Conservation (phyloP, 2,329 filamentous ascomycete species). For the Xylariaceae sp. region DNA sequence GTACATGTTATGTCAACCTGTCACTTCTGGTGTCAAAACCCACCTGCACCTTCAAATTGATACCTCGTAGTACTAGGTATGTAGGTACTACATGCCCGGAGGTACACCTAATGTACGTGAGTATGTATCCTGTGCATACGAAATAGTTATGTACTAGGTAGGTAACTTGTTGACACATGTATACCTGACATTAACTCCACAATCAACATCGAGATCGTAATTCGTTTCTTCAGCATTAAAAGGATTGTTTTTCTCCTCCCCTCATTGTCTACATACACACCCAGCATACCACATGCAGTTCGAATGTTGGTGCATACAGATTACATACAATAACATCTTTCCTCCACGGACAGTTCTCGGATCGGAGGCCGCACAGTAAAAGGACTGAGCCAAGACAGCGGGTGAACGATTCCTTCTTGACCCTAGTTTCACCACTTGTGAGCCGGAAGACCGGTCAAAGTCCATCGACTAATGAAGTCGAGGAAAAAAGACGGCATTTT, state of each 20-base stretch:
- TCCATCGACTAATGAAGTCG: no score
- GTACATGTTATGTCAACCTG: no score
- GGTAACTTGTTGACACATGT: neutral
- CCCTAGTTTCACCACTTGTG: slow-evolving; percentile 19
- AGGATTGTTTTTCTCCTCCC: slow-evolving; percentile 3
- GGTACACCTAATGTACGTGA: no score
- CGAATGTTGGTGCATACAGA: no score
- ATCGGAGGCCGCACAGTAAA: slow-evolving; percentile 23
- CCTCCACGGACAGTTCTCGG: slow-evolving; percentile 10
- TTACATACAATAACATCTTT: no score
- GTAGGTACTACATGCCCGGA: no score
- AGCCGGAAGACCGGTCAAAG: slow-evolving; percentile 32
- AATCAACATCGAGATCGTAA: neutral
- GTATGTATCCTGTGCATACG: no score
- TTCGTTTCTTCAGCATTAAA: neutral
- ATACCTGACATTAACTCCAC: neutral
- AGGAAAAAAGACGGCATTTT: slow-evolving; percentile 7
- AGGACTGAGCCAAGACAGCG: slow-evolving; percentile 27
- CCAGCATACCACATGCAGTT: neutral
- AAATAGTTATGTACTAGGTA: no score
- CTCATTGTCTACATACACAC: slow-evolving; percentile 14
- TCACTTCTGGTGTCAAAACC: no score
- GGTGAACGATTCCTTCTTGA: slow-evolving; percentile 16
- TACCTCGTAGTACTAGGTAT: no score
- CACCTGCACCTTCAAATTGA: no score